A percentile compares a stretch with the other conserved stretches of the same genome.
phyloP scores from a whole-genome alignment of 371 early-diverging fungal species.

The Saksenaea vasiformis region DNA sequence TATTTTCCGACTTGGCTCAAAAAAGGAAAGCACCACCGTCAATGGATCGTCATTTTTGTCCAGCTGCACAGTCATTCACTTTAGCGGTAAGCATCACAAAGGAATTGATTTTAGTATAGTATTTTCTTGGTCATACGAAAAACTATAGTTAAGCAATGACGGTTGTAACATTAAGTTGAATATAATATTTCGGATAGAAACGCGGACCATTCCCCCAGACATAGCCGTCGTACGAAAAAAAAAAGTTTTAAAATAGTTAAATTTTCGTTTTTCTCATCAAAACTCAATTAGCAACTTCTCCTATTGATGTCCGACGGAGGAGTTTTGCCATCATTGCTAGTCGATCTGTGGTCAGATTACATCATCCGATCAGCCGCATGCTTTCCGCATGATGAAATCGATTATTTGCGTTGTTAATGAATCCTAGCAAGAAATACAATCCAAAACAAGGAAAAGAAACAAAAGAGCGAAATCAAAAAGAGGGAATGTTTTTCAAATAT shows the following conservation, averaged over 20 bases:
- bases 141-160: not conserved
- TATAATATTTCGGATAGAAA: not conserved
- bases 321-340: not conserved
- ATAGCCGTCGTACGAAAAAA: not conserved
- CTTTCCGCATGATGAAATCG: not conserved
- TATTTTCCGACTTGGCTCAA: not conserved
- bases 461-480: constrained; percentile 1
- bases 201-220: not conserved
- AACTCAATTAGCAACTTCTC: not conserved
- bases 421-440: not conserved
- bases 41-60: constrained; percentile 4
- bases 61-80: not conserved
- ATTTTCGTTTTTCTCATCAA: constrained; percentile 2
- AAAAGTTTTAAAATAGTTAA: not conserved
- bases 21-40: not conserved
- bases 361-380: not conserved
- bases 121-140: not conserved
- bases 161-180: not conserved
- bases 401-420: no score
- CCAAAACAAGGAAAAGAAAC: not conserved
- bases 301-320: not conserved
- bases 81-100: not conserved
- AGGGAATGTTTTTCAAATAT: constrained; percentile 6
- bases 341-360: constrained; percentile 1
- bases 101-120: not conserved